phyloP scores from a whole-genome alignment of 148 eudicot genomes.

The Nepenthes mirabilis region DNA sequence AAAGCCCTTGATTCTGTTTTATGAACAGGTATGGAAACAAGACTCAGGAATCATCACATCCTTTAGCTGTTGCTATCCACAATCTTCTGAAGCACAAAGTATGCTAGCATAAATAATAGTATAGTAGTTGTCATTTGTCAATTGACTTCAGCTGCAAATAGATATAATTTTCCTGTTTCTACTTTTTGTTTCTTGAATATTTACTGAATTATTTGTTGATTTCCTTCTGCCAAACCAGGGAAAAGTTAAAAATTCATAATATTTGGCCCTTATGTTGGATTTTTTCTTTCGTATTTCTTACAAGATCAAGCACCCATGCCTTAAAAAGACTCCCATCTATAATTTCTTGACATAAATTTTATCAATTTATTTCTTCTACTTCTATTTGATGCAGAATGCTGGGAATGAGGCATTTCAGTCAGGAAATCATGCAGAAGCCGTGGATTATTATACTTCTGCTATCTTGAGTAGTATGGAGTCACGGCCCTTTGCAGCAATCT shows the following conservation, averaged over 20 bases:
- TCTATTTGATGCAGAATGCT: slow-evolving; percentile 39
- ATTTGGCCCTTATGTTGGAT: too few relatives aligned
- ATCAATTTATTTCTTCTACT: not conserved
- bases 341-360: not conserved
- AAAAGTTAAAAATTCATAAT: too few relatives aligned
- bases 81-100: slow-evolving; percentile 64
- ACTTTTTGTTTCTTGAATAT: too few relatives aligned
- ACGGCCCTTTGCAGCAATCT: slow-evolving; percentile 79
- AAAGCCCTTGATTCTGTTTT: slow-evolving; percentile 1
- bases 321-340: not conserved
- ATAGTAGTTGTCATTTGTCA: too few relatives aligned
- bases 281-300: too few relatives aligned
- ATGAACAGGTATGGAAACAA: slow-evolving; percentile 24
- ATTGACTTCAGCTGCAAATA: too few relatives aligned
- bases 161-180: too few relatives aligned
- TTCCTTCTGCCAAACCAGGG: too few relatives aligned
- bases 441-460: slow-evolving; percentile 76
- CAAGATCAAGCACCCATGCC: not conserved
- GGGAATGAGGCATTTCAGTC: slow-evolving; percentile 77
- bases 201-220: too few relatives aligned
- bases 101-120: slow-evolving; percentile 3
- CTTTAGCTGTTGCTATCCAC: slow-evolving; percentile 43
- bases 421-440: slow-evolving; percentile 74
- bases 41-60: slow-evolving; percentile 23
- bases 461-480: slow-evolving; percentile 57